Evolutionary conservation across 2,329 filamentous ascomycete genomes (phyloP).

Genomic region (Colletotrichum neosansevieriae): DNA sequence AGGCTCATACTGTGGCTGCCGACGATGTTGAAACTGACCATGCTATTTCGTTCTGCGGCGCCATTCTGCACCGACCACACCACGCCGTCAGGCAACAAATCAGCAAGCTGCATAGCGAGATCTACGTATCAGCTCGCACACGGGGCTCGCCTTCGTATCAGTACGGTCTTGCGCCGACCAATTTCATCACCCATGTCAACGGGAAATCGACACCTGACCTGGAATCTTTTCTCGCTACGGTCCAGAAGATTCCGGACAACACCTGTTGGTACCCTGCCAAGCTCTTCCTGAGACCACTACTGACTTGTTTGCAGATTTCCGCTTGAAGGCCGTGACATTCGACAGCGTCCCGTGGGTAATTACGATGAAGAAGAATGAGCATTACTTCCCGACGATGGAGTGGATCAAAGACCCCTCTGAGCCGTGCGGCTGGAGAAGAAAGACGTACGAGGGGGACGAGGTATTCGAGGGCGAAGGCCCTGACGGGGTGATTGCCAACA

Average conservation of each 20-base stretch:
- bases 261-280: conserved; percentile 71
- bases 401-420: conserved; percentile 74
- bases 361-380: conserved; percentile 99
- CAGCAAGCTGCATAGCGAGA: conserved; percentile 93
- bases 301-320: conserved; percentile 75
- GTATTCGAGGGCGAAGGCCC: conserved; percentile 65
- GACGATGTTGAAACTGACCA: conserved; percentile 93
- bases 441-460: conserved; percentile 70
- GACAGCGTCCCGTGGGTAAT: conserved; percentile 99
- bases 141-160: conserved; percentile 87
- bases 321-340: conserved; percentile 96
- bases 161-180: conserved; percentile 93
- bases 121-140: conserved; percentile 91
- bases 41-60: conserved; percentile 94
- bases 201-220: conserved; percentile 86
- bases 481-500: conserved; percentile 58
- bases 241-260: conserved; percentile 92
- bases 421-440: conserved; percentile 71
- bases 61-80: conserved; percentile 91
- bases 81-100: conserved; percentile 98
- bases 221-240: conserved; percentile 82
- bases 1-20: conserved; percentile 86
- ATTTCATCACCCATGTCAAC: conserved; percentile 98
- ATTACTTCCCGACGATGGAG: conserved; percentile 84
- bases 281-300: neutral